These are phyloP conservation scores for Paecilomyces niveus DNA, from an alignment of 2,329 filamentous ascomycete species.

Conservation along the genomic window DNA sequence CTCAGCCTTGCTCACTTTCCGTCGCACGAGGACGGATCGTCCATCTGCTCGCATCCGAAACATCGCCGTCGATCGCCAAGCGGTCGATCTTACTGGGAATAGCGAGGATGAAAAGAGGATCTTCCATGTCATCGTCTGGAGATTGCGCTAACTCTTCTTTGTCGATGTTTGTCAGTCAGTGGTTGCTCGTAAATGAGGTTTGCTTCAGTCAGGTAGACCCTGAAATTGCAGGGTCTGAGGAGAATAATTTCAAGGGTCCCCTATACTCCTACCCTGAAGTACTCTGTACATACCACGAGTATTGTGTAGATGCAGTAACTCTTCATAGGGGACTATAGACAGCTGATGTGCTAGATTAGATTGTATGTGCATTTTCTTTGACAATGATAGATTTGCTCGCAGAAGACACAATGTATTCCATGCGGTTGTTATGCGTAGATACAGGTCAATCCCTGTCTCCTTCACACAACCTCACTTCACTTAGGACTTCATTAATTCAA, in stretches of 20 bases:
- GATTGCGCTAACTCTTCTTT: not conserved
- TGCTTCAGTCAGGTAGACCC: not conserved
- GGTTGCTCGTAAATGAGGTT: not conserved
- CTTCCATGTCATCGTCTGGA: not conserved
- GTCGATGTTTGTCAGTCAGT: not conserved
- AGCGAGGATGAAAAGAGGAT: not conserved
- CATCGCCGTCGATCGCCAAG: not conserved
- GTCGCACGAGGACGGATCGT: not conserved
- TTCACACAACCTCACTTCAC: not conserved
- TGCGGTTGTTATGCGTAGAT: not conserved
- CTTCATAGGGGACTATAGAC: not conserved
- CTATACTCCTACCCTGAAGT: not conserved
- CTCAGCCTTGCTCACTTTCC: not conserved
- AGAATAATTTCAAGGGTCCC: not conserved
- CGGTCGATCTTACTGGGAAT: not conserved
- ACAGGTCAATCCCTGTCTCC: not conserved
- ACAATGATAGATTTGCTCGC: not conserved
- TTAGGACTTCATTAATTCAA: not conserved
- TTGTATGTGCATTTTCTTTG: not conserved
- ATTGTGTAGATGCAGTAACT: not conserved
- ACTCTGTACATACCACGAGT: not conserved
- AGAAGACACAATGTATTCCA: not conserved
- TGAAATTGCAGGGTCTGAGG: not conserved
- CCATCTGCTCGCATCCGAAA: not conserved
- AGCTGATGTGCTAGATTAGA: not conserved